Conservation (phyloP, 805 yeast species). For the Jamesozyma rosinii region DNA sequence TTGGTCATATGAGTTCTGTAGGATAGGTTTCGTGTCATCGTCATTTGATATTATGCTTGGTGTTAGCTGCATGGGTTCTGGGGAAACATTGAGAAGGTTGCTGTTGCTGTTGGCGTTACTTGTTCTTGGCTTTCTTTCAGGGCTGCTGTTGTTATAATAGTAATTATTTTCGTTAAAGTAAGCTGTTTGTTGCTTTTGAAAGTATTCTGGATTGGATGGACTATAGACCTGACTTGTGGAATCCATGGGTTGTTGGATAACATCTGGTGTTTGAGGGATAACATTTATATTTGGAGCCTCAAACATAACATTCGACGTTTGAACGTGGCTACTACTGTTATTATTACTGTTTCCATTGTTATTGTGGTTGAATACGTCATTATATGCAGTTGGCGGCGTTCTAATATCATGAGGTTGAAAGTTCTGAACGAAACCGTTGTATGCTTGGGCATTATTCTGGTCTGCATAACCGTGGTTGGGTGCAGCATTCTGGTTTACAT, state of each 20-base stretch:
- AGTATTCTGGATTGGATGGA: background rate
- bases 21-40: conserved; percentile 22
- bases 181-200: background rate
- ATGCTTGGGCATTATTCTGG: conserved; percentile 3
- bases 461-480: too few relatives aligned
- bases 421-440: conserved; percentile 16
- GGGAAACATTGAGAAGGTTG: background rate
- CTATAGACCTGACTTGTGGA: conserved; percentile 5
- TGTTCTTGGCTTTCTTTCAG: conserved; percentile 5
- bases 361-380: conserved; percentile 12
- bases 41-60: conserved; percentile 6
- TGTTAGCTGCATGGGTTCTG: background rate
- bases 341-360: conserved; percentile 2
- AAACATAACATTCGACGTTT: conserved; percentile 3
- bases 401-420: conserved; percentile 11
- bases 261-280: conserved; percentile 21
- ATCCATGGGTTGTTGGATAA: conserved; percentile 10
- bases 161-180: conserved; percentile 23
- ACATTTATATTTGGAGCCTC: conserved; percentile 24
- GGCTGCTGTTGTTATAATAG: conserved; percentile 10
- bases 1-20: conserved; percentile 6
- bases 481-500: background rate
- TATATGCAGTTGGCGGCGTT: conserved; percentile 15
- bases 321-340: conserved; percentile 1
- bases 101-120: conserved; percentile 4